Evolutionary conservation across 106 monocot species (phyloP), one percentile per base, ranked within the genome.

Genomic region (Gastrodia elata): DNA sequence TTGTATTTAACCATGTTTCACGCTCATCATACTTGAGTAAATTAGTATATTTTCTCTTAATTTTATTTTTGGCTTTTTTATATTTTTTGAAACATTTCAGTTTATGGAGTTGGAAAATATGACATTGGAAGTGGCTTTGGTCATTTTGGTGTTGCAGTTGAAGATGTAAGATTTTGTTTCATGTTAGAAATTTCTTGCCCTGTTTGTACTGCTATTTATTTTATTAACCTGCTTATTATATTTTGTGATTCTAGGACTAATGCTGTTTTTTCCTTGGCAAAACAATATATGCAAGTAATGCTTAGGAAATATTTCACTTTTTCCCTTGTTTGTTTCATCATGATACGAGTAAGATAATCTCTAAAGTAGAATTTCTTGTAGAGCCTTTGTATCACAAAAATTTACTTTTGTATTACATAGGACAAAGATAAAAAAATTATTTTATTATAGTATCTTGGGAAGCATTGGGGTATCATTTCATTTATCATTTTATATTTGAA

Each of bases 111-210:
- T 35, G 86, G 93, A 38, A 79, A 79, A 18, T 92, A 97, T 80
- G 90, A 97, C 56, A 84, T 97, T 71, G 96, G 96, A 41, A 78
- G 83, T 68, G 96, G 84, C 32, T 97, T 97, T 71, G 96, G 96
- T 75, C 96, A 97, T 74, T 92, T 97, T 77, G 96, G 92, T 72
- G 83, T 97, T 73, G 96, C 96, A 25, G 86, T 87, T 43, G 92
- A 92, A 71, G 96, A 97, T 84, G 96, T 97, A 86, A 90, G 89
- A 32, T 80, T 65, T 46, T 65, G 41, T 82, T 80, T 74, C 74
- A 67, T 61, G 61, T 13, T 61, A 27, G 9, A 61, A 30, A 61
- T 32, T 61, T 61, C 61, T 20, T 61, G 32, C 14, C 61, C 32
- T 30, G 61, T 61, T 61, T 30, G 32, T 61, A 2, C 11, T 13